Evolutionary conservation across 176 grass and related monocot species (phyloP), one percentile per base, ranked within the genome.

Genomic region (Thalia dealbata): DNA sequence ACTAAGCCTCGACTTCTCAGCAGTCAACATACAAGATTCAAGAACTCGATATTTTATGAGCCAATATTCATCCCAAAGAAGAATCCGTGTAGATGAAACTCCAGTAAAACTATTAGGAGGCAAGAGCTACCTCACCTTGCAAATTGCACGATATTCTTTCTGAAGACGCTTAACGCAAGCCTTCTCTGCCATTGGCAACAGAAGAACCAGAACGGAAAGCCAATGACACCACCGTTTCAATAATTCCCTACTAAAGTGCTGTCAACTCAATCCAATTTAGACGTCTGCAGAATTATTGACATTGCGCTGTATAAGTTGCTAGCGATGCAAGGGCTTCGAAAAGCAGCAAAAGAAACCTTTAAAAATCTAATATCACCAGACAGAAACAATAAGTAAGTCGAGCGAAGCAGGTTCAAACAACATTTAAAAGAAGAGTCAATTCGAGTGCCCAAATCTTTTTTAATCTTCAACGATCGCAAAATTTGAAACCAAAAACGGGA

Each of bases 121-220:
- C 7, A 3, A 72, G 30, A 32, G 7, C 23, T 21, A 50, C 2
- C 71, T 73, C 73, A 99, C 95, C 90, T 95, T 95, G 74, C 95
- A 99, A 55, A 99, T 86, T 76, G 90, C 83, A 81, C 88, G 95
- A 83, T 88, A 99, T 82, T 99, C 95, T 88, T 91, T 99, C 75
- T 91, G 95, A 68, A 99, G 95, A 62, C 95, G 95, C 77, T 95
- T 99, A 15, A 99, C 79, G 81, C 95, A 99, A 42, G 66, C 88
- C 81, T 78, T 99, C 61, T 93, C 95, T 50, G 95, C 87, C 95
- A 99, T 99, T 67, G 59, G 14, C 14, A 59, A 81, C 52, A 3
- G 35, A 48, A 28, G 46, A 52, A 35, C 58, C 67, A 29, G 72
- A 55, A 44, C 50, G 10, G 12, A 78, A 67, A 61, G 50, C 52